phyloP scores from a whole-genome alignment of 1,139 yeast genomes.

The Taiozyma sp. region DNA sequence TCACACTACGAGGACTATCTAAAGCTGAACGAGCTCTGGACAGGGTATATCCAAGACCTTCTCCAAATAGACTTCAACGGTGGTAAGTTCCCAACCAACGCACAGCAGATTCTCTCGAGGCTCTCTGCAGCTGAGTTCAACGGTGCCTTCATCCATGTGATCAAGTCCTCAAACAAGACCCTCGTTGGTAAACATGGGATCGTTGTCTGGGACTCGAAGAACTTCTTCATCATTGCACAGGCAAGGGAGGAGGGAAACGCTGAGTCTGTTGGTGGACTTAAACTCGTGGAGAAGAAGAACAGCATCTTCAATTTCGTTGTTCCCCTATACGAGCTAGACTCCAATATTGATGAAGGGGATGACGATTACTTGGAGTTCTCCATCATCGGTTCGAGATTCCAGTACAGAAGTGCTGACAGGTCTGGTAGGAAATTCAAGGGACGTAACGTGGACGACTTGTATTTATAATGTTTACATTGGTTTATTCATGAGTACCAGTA shows the following conservation, averaged over 20 bases:
- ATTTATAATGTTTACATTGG: not conserved
- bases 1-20: conserved; percentile 51
- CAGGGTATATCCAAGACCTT: conserved; percentile 51
- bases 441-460: conserved; percentile 62
- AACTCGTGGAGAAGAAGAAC: conserved; percentile 56
- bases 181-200: conserved; percentile 70
- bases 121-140: conserved; percentile 80
- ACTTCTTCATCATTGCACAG: conserved; percentile 62
- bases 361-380: conserved; percentile 49
- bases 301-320: conserved; percentile 54
- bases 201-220: conserved; percentile 83
- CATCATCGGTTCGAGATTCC: conserved; percentile 76
- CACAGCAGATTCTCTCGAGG: conserved; percentile 42
- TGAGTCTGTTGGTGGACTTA: conserved; percentile 46
- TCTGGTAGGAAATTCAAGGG: conserved; percentile 84
- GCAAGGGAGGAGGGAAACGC: conserved; percentile 31
- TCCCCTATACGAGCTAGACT: conserved; percentile 26
- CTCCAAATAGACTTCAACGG: conserved; percentile 23
- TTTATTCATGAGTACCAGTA: too few species aligned
- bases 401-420: conserved; percentile 74
- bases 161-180: conserved; percentile 52
- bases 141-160: conserved; percentile 66
- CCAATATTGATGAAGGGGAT: conserved; percentile 26
- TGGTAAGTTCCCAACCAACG: conserved; percentile 11
- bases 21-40: conserved; percentile 58